These are phyloP conservation scores for Arthrocladium fulminans DNA, from an alignment of 2,329 filamentous ascomycete species.

Conservation along the genomic window DNA sequence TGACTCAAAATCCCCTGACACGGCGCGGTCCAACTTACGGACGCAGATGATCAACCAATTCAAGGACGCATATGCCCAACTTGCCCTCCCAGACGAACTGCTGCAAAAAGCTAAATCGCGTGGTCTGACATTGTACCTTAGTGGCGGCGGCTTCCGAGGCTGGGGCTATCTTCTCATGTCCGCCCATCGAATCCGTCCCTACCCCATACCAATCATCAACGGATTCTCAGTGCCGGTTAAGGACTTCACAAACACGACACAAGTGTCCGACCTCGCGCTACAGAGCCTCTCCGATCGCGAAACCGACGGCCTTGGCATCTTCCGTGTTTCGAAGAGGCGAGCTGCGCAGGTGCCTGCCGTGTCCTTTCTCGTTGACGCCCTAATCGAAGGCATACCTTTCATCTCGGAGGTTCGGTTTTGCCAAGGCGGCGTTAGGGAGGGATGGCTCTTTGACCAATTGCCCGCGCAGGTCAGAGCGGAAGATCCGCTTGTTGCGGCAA, in stretches of 20 bases:
- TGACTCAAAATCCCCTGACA: too few relatives aligned
- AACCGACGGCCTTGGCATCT: constrained; percentile 33
- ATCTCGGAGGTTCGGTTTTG: constrained; percentile 74
- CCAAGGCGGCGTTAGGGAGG: constrained; percentile 78
- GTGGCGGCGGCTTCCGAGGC: constrained; percentile 80
- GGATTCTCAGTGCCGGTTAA: constrained; percentile 65
- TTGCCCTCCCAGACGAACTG: constrained; percentile 49
- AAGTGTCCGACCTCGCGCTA: constrained; percentile 65
- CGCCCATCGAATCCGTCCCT: constrained; percentile 61
- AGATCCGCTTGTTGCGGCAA: constrained; percentile 59
- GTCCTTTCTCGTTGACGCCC: constrained; percentile 65
- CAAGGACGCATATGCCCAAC: constrained; percentile 48
- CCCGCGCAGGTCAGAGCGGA: constrained; percentile 50
- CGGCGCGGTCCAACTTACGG: constrained; percentile 29
- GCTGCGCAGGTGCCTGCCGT: constrained; percentile 78
- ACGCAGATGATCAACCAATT: constrained; percentile 48
- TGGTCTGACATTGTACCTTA: constrained; percentile 68
- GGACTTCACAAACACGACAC: constrained; percentile 63
- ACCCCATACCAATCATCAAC: constrained; percentile 75
- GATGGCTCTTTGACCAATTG: constrained; percentile 58
- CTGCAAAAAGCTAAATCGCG: constrained; percentile 36
- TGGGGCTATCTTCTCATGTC: constrained; percentile 88
- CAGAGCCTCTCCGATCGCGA: constrained; percentile 56
- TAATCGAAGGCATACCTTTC: constrained; percentile 59
- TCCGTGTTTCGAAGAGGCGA: constrained; percentile 70